Evolutionary conservation across 140 eudicot species (phyloP).

Genomic region (Stevia rebaudiana): DNA sequence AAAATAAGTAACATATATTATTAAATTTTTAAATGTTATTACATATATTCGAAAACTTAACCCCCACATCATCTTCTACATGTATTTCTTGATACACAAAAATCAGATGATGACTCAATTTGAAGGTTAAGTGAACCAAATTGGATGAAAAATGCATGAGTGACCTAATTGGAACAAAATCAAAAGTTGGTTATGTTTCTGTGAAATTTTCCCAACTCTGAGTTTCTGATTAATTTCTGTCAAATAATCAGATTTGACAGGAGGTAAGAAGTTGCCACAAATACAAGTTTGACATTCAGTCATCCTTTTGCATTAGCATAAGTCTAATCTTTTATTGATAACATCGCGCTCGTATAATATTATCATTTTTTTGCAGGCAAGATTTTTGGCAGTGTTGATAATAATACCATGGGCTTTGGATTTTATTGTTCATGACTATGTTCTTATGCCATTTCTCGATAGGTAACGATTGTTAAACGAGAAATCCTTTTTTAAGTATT

Average conservation of each 20-base stretch:
- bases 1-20: too few species aligned
- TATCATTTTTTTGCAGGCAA: slow-evolving; percentile 64
- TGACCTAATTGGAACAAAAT: too few species aligned
- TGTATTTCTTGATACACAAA: too few species aligned
- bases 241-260: neutral
- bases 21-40: too few species aligned
- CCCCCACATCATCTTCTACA: too few species aligned
- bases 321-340: neutral
- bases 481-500: slow-evolving; percentile 13
- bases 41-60: too few species aligned
- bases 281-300: neutral
- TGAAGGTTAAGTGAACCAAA: too few species aligned
- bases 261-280: neutral
- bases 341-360: neutral
- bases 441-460: slow-evolving; percentile 95
- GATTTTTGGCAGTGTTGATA: slow-evolving; percentile 72
- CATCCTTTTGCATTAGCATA: neutral
- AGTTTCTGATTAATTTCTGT: neutral
- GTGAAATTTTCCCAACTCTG: too few species aligned
- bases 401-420: slow-evolving; percentile 88
- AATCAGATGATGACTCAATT: too few species aligned
- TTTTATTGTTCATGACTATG: slow-evolving; percentile 85
- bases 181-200: too few species aligned
- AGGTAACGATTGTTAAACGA: slow-evolving; percentile 39
- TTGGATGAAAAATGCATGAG: too few species aligned